Evolutionary conservation across 352 stramenopile species (phyloP), one percentile per base, ranked within the genome.

Genomic region (Aphanomyces stellatus): DNA sequence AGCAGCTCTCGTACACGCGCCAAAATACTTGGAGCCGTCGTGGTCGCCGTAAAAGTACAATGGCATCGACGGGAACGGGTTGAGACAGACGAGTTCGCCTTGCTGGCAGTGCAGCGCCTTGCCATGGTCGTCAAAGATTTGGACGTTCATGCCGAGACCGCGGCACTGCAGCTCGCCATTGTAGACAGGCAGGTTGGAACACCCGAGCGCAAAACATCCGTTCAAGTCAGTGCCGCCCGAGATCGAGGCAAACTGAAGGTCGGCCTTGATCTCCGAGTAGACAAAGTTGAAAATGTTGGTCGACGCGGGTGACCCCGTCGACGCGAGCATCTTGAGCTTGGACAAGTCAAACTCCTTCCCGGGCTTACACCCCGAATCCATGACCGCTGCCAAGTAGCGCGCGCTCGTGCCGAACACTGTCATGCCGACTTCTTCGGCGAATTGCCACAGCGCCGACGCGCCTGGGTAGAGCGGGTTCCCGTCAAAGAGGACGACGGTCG

Each of bases 31-130:
- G 46, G 72, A 74, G n/a, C 85, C 83, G 34, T 77, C 83, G 1
- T 55, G 71, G 51, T 95, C 87, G 57, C 85, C 85, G 81, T 81
- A 90, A 60, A 95, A 95, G 70, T 80, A 72, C 4, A 91, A 70
- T 41, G 87, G 87, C 83, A 92, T 91, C 8, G 83, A 93, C 37
- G 87, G 85, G 70, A 95, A 95, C 22, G 87, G 85, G 69, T 88
- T 85, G 66, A 76, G 74, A 60, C 81, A 90, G 19, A 88, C 77
- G 22, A 90, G 69, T 41, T 90, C 83, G 28, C 80, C 81, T 66
- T 91, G 75, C 33, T 76, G 65, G 64, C 80, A 43, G 53, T 70
- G 27, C 4, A 89, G 60, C 41, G 82, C 62, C 27, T 87, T 75
- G 28, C 72, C 78, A 35, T 87, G 70, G 67, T 91, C 80, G 57